phyloP scores from a whole-genome alignment of 73 alveolate genomes.

The Paramecium bursaria region DNA sequence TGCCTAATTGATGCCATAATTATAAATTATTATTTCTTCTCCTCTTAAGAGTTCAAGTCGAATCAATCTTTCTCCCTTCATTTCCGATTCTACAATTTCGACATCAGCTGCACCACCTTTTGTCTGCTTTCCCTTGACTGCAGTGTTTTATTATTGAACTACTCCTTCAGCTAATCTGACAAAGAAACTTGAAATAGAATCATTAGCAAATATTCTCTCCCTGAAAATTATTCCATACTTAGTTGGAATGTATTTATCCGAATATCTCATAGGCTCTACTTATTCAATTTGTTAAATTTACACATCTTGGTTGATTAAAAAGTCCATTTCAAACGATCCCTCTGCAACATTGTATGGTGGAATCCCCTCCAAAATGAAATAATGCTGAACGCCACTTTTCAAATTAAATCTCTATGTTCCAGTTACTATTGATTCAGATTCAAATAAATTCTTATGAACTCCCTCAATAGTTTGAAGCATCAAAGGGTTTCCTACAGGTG shows the following conservation, averaged over 20 bases:
- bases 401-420: constrained; percentile 49
- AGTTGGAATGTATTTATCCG: constrained; percentile 81
- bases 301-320: constrained; percentile 72
- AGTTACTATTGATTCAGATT: constrained; percentile 50
- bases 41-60: constrained; percentile 77
- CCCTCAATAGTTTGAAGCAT: constrained; percentile 68
- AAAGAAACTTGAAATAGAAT: constrained; percentile 75
- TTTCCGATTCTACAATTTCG: constrained; percentile 73
- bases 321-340: constrained; percentile 76
- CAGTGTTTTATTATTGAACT: constrained; percentile 29
- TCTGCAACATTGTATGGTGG: constrained; percentile 76
- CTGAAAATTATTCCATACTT: constrained; percentile 92
- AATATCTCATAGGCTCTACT: constrained; percentile 83
- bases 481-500: constrained; percentile 34
- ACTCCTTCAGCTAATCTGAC: constrained; percentile 49
- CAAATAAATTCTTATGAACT: constrained; percentile 64
- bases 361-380: constrained; percentile 76
- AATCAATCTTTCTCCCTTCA: constrained; percentile 69
- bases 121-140: constrained; percentile 49
- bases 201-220: constrained; percentile 84
- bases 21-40: constrained; percentile 71
- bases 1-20: constrained; percentile 80
- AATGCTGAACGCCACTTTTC: constrained; percentile 70
- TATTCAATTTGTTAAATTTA: constrained; percentile 73
- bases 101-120: constrained; percentile 66